Conservation (phyloP, 1,284 basidiomycete genomes). For the Leccinum subrobustum region DNA sequence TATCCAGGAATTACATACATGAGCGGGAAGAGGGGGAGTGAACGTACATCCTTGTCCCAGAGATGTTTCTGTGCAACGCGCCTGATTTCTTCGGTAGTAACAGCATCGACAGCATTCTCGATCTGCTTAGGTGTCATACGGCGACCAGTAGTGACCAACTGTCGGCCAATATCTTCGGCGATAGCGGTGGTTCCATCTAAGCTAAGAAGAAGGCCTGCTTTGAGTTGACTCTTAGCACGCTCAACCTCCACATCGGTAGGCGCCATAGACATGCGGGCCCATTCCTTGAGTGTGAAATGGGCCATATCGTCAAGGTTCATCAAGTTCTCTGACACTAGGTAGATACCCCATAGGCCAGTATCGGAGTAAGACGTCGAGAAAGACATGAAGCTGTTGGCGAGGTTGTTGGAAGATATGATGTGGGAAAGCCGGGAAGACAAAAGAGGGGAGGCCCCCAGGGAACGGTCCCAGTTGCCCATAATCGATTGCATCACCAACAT, state of each 20-base stretch:
- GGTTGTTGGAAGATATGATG: slow-evolving; percentile 90
- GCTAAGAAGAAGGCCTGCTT: slow-evolving; percentile 88
- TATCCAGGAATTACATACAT: slow-evolving; percentile 15
- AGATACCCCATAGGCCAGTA: slow-evolving; percentile 99
- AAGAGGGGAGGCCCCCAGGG: slow-evolving; percentile 87
- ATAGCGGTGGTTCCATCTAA: slow-evolving; percentile 95
- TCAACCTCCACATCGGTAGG: slow-evolving; percentile 89
- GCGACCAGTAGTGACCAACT: slow-evolving; percentile 92
- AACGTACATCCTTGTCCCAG: slow-evolving; percentile 91
- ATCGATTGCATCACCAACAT: slow-evolving; percentile 99
- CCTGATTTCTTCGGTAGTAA: slow-evolving; percentile 89
- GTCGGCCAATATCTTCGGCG: slow-evolving; percentile 97
- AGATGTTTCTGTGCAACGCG: slow-evolving; percentile 94
- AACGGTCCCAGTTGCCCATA: slow-evolving; percentile 99
- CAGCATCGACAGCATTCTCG: slow-evolving; percentile 89
- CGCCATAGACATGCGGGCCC: slow-evolving; percentile 92
- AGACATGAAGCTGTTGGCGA: slow-evolving; percentile 99
- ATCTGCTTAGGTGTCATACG: slow-evolving; percentile 92
- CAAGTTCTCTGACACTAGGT: slow-evolving; percentile 93
- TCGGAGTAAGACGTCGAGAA: slow-evolving; percentile 99
- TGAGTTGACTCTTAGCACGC: slow-evolving; percentile 97
- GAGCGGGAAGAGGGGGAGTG: not conserved
- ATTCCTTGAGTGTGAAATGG: slow-evolving; percentile 96
- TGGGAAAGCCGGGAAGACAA: slow-evolving; percentile 91
- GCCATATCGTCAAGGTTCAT: slow-evolving; percentile 91